Base-by-base conservation (phyloP, 2,329 filamentous ascomycete genomes). In the Fonsecaea erecta region DNA sequence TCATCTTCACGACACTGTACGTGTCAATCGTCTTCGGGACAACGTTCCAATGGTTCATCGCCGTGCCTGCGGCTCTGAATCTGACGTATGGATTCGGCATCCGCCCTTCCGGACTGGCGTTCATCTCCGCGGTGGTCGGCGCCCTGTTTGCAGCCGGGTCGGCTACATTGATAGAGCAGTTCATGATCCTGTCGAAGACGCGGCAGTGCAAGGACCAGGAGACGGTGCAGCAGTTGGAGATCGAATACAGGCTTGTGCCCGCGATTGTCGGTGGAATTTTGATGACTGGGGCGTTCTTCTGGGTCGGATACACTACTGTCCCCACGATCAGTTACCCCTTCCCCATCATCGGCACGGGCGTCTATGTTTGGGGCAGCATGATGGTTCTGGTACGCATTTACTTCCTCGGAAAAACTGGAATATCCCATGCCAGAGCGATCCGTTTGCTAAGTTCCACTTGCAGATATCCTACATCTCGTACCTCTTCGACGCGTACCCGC, bases 381-480 rank as follows among this genome's bases (percentile, higher is more conserved):
- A 46, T 46, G 40, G 21, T 46, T 21, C 40, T 46, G 40, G 40
- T 46, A 46, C 16, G 40, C 4, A 37, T 37, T 37, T 14, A 4
- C 35, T 37, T 16, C 35, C 35, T 14, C 35, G 14, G 1, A 4
- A 16, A 4, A 14, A 11, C 9, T 14, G 16, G 4, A 37, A 43
- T 18, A 43, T n/a, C 16, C 37, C 16, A 2, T 5, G 16, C 37
- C 16, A n/a, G n/a, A n/a, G n/a, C n/a, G n/a, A n/a, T n/a, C n/a
- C n/a, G n/a, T n/a, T n/a, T n/a, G n/a, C n/a, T n/a, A n/a, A n/a
- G n/a, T n/a, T 21, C 37, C 16, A 18, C n/a, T 21, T 43, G 8
- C 40, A 46, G 40, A 46, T 46, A 46, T 46, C 40, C 40, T 46
- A 46, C 40, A 46, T 46, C 40, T 46, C 40, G 7, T 46, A 46